Evolutionary conservation across 148 eudicot genomes (phyloP).

Genomic region (Nepenthes mirabilis): DNA sequence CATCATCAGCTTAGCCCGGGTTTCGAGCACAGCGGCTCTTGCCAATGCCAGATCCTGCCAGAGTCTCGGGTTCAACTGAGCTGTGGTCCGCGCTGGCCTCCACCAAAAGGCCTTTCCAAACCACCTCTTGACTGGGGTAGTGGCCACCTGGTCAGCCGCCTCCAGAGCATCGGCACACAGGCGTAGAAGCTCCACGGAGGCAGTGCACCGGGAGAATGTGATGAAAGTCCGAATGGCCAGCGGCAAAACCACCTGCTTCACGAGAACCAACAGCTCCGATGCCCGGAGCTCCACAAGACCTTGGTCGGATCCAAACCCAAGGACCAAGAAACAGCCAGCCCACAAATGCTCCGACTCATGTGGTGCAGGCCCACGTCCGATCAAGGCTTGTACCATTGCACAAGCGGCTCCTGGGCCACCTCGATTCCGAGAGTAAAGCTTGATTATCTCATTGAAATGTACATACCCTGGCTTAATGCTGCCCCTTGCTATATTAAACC

Average conservation of each 20-base stretch:
- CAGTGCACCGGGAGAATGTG: slow-evolving; percentile 69
- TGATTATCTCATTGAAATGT: slow-evolving; percentile 54
- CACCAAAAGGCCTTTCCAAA: slow-evolving; percentile 79
- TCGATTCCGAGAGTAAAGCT: slow-evolving; percentile 63
- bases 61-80: slow-evolving; percentile 70
- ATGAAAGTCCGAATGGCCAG: slow-evolving; percentile 65
- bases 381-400: slow-evolving; percentile 66
- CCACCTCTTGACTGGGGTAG: slow-evolving; percentile 82
- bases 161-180: slow-evolving; percentile 77
- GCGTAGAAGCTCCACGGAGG: slow-evolving; percentile 81
- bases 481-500: slow-evolving; percentile 73
- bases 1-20: slow-evolving; percentile 89
- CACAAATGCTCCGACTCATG: slow-evolving; percentile 66
- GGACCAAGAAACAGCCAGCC: slow-evolving; percentile 78
- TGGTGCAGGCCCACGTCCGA: slow-evolving; percentile 31
- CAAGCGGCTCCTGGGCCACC: slow-evolving; percentile 60
- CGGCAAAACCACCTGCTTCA: slow-evolving; percentile 69
- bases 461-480: slow-evolving; percentile 55
- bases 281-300: slow-evolving; percentile 65
- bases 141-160: slow-evolving; percentile 75
- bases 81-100: slow-evolving; percentile 77
- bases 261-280: slow-evolving; percentile 47
- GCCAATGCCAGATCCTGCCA: slow-evolving; percentile 91
- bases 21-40: slow-evolving; percentile 76
- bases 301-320: slow-evolving; percentile 74